These are phyloP conservation scores for Astrothelium subdiscretum DNA, from an alignment of 495 filamentous ascomycete genomes.

Conservation along the genomic window DNA sequence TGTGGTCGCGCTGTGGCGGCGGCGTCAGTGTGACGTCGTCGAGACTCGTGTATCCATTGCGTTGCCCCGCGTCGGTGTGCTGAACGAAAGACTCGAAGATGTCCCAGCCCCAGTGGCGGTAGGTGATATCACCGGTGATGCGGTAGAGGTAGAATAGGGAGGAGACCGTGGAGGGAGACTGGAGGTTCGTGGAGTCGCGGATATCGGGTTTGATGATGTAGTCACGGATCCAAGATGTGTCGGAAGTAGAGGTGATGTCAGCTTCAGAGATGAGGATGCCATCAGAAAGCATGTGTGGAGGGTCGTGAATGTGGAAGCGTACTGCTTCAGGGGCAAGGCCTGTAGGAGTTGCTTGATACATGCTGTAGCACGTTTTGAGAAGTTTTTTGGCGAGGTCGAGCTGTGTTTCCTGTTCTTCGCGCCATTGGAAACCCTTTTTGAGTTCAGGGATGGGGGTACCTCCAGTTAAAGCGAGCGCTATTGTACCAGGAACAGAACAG, in stretches of 20 bases:
- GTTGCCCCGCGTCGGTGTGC: conserved; percentile 62
- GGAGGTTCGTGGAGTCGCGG: conserved; percentile 77
- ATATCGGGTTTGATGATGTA: conserved; percentile 54
- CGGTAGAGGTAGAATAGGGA: conserved; percentile 97
- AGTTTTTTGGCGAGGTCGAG: conserved; percentile 75
- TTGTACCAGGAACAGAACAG: conserved; percentile 95
- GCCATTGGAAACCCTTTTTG: conserved; percentile 58
- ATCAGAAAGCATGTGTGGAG: conserved; percentile 44
- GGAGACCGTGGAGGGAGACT: conserved; percentile 90
- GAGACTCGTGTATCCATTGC: conserved; percentile 67
- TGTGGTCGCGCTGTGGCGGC: conserved; percentile 27
- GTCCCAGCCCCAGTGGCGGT: conserved; percentile 95
- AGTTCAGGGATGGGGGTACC: conserved; percentile 65
- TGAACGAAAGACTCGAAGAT: conserved; percentile 91
- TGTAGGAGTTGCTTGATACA: conserved; percentile 78
- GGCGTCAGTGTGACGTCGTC: conserved; percentile 47
- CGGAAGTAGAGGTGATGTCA: background rate
- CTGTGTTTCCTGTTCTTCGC: conserved; percentile 68
- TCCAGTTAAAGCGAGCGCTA: conserved; percentile 77
- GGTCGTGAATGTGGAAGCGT: conserved; percentile 64
- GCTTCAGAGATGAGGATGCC: conserved; percentile 19
- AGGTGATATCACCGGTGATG: conserved; percentile 82
- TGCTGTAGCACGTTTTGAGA: conserved; percentile 95
- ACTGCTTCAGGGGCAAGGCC: conserved; percentile 88
- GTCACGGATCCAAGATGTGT: conserved; percentile 37